These are phyloP conservation scores for Fusarium sp. DNA, from an alignment of 2,329 filamentous ascomycete species.

Conservation along the genomic window DNA sequence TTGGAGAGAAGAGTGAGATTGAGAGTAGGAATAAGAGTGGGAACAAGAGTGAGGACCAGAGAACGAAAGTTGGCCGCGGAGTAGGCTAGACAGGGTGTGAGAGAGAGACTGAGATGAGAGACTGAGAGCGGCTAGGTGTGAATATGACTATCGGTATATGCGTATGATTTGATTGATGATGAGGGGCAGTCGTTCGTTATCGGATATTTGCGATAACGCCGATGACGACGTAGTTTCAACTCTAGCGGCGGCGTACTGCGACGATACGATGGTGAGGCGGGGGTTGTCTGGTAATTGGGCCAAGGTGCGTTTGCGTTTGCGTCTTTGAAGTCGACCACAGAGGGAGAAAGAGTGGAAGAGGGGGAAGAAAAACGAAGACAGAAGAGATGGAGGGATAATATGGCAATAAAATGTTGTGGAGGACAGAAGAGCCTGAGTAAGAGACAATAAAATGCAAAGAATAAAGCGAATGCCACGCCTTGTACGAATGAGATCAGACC, in stretches of 20 bases:
- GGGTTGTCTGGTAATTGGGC: constrained; percentile 15
- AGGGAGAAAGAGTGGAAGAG: background rate
- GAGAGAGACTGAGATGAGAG: background rate
- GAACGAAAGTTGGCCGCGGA: constrained; percentile 18
- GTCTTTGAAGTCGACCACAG: background rate
- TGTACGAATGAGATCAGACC: constrained; percentile 41
- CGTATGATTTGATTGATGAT: constrained; percentile 23
- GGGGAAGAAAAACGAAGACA: constrained; percentile 8
- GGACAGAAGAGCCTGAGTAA: constrained; percentile 30
- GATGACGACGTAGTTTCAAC: constrained; percentile 45
- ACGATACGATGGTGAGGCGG: constrained; percentile 26
- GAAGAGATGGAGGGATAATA: constrained; percentile 10
- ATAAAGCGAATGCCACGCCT: constrained; percentile 47
- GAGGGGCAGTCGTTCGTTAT: constrained; percentile 48
- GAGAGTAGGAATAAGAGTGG: constrained; percentile 5
- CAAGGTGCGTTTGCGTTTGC: constrained; percentile 4
- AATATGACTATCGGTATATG: constrained; percentile 19
- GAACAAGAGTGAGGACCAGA: constrained; percentile 2
- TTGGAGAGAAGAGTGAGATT: constrained; percentile 16
- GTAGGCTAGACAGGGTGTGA: constrained; percentile 11
- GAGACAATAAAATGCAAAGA: constrained; percentile 33
- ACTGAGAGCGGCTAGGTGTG: constrained; percentile 14
- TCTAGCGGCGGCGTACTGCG: constrained; percentile 43
- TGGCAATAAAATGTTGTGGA: constrained; percentile 31
- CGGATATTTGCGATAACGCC: constrained; percentile 47